phyloP scores from a whole-genome alignment of 2,329 filamentous ascomycete species.

The Microcyclosporella mali region DNA sequence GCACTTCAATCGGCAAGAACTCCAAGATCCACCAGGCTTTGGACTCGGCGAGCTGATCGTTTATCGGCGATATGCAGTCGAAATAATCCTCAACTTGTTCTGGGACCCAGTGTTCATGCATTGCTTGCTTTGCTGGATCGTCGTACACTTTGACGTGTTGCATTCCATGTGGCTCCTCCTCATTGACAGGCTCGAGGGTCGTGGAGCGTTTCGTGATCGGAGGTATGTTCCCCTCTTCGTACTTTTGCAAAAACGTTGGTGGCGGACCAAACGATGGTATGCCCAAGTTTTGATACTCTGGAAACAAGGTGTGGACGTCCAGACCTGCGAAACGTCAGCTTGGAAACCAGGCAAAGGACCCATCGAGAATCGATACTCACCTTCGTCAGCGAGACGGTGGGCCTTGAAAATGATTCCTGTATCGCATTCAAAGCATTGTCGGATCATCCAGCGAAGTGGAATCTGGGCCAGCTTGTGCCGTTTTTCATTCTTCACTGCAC shows the following conservation, averaged over 20 bases:
- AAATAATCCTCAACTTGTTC: slow-evolving; percentile 42
- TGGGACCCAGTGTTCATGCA: slow-evolving; percentile 28
- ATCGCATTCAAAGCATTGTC: slow-evolving; percentile 43
- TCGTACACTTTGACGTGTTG: slow-evolving; percentile 22
- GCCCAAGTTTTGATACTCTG: slow-evolving; percentile 30
- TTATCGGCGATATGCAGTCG: slow-evolving; percentile 37
- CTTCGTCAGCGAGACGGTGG: slow-evolving; percentile 35
- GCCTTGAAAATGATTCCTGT: slow-evolving; percentile 42
- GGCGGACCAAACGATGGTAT: slow-evolving; percentile 33
- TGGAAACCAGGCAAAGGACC: no score
- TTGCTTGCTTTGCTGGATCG: slow-evolving; percentile 12
- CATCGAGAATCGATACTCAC: slow-evolving; percentile 9
- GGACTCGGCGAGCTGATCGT: slow-evolving; percentile 36
- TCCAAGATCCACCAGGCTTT: slow-evolving; percentile 43
- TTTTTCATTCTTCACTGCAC: slow-evolving; percentile 37
- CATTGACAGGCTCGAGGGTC: slow-evolving; percentile 17
- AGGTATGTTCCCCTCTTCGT: slow-evolving; percentile 30
- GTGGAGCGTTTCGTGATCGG: slow-evolving; percentile 28
- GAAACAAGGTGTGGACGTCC: slow-evolving; percentile 39
- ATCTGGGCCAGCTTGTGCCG: slow-evolving; percentile 42
- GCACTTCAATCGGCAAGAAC: slow-evolving; percentile 39
- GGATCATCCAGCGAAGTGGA: slow-evolving; percentile 45
- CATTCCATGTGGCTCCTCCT: slow-evolving; percentile 18
- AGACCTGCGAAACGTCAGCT: slow-evolving; percentile 11
- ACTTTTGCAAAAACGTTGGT: slow-evolving; percentile 33